Conservation (phyloP, 2,329 filamentous ascomycete species). For the Diaporthe helianthi region DNA sequence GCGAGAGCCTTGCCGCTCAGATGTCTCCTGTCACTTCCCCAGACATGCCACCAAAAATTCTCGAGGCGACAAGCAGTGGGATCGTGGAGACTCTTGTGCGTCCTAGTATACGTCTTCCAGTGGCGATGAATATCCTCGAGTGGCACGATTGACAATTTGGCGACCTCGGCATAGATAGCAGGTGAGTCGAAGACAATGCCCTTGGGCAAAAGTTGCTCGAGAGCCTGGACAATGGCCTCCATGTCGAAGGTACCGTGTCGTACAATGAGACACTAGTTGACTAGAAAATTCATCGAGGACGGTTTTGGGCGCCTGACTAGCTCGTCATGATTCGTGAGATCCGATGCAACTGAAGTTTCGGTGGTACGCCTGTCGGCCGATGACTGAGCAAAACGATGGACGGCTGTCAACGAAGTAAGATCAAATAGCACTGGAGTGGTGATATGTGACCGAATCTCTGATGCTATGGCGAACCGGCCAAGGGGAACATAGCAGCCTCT, state of each 20-base stretch:
- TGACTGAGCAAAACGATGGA: background rate
- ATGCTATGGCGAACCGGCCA: background rate
- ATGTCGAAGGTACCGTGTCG: constrained; percentile 12
- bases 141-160: constrained; percentile 57
- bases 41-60: constrained; percentile 72
- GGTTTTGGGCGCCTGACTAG: constrained; percentile 4
- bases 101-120: constrained; percentile 68
- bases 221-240: constrained; percentile 36
- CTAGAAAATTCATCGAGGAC: constrained; percentile 24
- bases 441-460: background rate
- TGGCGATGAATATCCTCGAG: constrained; percentile 61
- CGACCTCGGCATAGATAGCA: constrained; percentile 61
- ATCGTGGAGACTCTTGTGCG: constrained; percentile 63
- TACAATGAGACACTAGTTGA: constrained; percentile 9
- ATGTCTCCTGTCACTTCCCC: constrained; percentile 62
- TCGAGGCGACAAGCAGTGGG: constrained; percentile 69
- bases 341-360: background rate
- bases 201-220: constrained; percentile 59
- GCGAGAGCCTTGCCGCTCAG: constrained; percentile 62
- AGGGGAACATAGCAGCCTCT: constrained; percentile 9
- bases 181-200: constrained; percentile 63
- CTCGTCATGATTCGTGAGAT: constrained; percentile 29
- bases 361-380: background rate
- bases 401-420: background rate
- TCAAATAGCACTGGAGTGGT: background rate